phyloP scores from a whole-genome alignment of 768 basidiomycete genomes.

The Lactarius deliciosus region DNA sequence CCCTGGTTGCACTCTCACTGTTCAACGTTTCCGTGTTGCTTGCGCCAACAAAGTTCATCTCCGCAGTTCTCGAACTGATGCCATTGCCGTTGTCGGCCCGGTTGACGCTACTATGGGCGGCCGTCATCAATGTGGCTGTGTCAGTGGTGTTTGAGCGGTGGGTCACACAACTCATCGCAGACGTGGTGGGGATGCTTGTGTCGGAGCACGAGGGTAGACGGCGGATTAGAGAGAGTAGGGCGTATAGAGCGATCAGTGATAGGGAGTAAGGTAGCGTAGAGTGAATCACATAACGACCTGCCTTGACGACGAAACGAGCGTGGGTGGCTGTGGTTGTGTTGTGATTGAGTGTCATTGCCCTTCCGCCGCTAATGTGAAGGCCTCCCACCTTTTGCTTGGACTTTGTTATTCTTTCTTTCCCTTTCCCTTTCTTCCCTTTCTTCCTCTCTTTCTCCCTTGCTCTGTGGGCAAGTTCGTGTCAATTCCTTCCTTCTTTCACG shows the following conservation, averaged over 20 bases:
- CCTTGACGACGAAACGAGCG: slow-evolving; percentile 1
- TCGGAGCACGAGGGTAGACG: slow-evolving; percentile 40
- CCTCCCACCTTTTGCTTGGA: slow-evolving; percentile 2
- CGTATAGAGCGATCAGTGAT: slow-evolving; percentile 79
- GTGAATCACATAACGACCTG: not conserved
- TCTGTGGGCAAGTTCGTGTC: slow-evolving; percentile 38
- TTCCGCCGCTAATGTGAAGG: slow-evolving; percentile 5
- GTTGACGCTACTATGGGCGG: slow-evolving; percentile 63
- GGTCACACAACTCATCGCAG: slow-evolving; percentile 58
- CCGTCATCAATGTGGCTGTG: slow-evolving; percentile 64
- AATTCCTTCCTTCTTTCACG: slow-evolving; percentile 32
- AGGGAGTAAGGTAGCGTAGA: slow-evolving; percentile 50
- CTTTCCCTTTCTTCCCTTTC: slow-evolving; percentile 16
- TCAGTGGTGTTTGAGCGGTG: slow-evolving; percentile 80
- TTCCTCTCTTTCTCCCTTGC: slow-evolving; percentile 25
- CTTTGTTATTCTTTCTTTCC: slow-evolving; percentile 9
- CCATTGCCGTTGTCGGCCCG: slow-evolving; percentile 67
- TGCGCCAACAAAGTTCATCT: slow-evolving; percentile 58
- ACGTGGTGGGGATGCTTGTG: slow-evolving; percentile 48
- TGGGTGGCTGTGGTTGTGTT: not conserved
- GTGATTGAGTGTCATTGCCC: not conserved
- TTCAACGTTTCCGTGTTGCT: slow-evolving; percentile 82
- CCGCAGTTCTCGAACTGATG: slow-evolving; percentile 72
- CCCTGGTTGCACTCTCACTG: slow-evolving; percentile 61
- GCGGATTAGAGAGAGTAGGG: slow-evolving; percentile 62